Conservation (phyloP, 345 rosid genomes). For the Combretum micranthum region DNA sequence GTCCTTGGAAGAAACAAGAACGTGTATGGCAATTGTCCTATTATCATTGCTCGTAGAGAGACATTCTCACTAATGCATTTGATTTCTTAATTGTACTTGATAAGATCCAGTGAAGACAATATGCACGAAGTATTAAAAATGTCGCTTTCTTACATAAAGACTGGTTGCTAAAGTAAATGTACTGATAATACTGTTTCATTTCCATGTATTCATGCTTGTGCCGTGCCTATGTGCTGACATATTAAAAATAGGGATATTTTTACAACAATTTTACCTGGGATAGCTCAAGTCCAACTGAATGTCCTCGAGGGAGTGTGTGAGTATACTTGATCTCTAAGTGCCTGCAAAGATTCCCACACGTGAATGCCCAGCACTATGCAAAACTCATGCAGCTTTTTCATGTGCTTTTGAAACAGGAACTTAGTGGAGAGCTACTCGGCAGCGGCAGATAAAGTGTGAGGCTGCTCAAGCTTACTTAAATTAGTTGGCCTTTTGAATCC, state of each 20-base stretch:
- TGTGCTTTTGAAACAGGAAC: constrained; percentile 39
- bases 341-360: not conserved
- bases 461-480: constrained; percentile 1
- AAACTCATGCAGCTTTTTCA: not conserved
- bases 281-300: constrained; percentile 44
- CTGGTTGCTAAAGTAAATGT: too few species aligned
- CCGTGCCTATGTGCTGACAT: too few species aligned
- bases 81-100: too few species aligned
- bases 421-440: constrained; percentile 65
- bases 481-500: not conserved
- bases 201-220: too few species aligned
- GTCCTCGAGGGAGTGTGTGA: constrained; percentile 64
- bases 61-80: too few species aligned
- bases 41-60: too few species aligned
- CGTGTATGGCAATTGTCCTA: constrained; percentile 36
- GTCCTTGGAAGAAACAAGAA: constrained; percentile 41
- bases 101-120: too few species aligned
- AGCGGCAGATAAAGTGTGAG: constrained; percentile 43
- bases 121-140: too few species aligned
- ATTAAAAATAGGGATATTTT: constrained; percentile 52
- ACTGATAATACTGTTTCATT: too few species aligned
- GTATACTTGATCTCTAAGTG: constrained; percentile 11
- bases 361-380: not conserved
- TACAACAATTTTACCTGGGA: constrained; percentile 66
- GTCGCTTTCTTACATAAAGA: too few species aligned